Evolutionary conservation across 805 yeast species (phyloP), one percentile per base, ranked within the genome.

Genomic region (Starmerella apis): DNA sequence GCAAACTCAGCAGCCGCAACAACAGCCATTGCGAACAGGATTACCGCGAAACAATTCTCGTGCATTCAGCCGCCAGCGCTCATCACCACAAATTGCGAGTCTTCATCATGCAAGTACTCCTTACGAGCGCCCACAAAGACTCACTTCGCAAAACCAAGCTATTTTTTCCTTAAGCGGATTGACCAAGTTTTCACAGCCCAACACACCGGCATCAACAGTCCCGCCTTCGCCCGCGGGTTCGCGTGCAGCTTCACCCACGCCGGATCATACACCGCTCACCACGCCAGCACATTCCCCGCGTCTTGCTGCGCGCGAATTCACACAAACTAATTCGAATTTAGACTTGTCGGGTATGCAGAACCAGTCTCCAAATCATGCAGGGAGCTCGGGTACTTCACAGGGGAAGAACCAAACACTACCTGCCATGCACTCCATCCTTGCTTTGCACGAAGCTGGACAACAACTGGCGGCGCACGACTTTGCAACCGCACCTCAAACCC

Each of bases 211-310:
- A 6, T 63, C 69, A 16, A 69, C 74, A 2, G 74, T 72, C 16
- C 74, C 74, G 16, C 57, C 67, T 11, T 67, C 71, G 22, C 74
- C 74, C 4, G 61, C 66, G 3, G 63, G 65, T 16, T 61, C 69
- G 13, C 62, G 67, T 14, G 61, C 69, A 2, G 59, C 57, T 3
- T 65, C 70, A 19, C 73, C 44, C 4, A 41, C 44, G 2, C 44
- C 73, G 11, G 61, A 67, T 3, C 73, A 67, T 54, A 71, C 74
- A 9, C 74, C 74, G 20, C 59, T 71, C 48, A 69, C 61, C 31
- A 71, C 74, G 13, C 74, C 74, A 7, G 71, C 71, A 2, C 74
- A 68, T 52, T 69, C 74, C 24, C 74, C 74, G 24, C 61, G 72
- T 6, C 57, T 71, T 28, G 67, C 61, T 14, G 65, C 74, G n/a